Conservation (phyloP, 2,329 filamentous ascomycete genomes). For the Ophiosphaerella korrae region DNA sequence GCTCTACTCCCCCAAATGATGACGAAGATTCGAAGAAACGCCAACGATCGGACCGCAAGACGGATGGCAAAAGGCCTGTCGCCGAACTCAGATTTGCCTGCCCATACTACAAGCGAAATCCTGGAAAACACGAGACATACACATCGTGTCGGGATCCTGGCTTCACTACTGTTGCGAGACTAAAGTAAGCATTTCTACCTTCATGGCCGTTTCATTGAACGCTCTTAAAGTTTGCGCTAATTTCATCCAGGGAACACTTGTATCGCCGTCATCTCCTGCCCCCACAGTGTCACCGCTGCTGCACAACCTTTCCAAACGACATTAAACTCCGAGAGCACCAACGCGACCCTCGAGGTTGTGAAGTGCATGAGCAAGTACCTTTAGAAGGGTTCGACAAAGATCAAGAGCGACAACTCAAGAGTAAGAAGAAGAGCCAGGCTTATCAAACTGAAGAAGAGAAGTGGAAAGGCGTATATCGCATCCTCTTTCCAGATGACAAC, state of each 20-base stretch:
- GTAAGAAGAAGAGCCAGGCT: slow-evolving; percentile 27
- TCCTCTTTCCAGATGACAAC: slow-evolving; percentile 31
- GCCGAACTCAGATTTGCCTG: slow-evolving; percentile 26
- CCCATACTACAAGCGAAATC: slow-evolving; percentile 32
- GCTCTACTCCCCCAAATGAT: slow-evolving; percentile 22
- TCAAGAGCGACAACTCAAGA: slow-evolving; percentile 31
- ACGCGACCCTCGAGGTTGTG: slow-evolving; percentile 25
- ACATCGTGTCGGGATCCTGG: slow-evolving; percentile 33
- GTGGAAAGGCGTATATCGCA: slow-evolving; percentile 31
- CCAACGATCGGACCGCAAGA: slow-evolving; percentile 18
- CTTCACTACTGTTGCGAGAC: slow-evolving; percentile 26
- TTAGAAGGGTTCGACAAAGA: slow-evolving; percentile 32
- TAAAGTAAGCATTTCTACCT: slow-evolving; percentile 20
- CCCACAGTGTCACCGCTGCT: slow-evolving; percentile 32
- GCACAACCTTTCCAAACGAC: slow-evolving; percentile 25
- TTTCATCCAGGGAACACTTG: slow-evolving; percentile 24
- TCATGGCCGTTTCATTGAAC: background rate
- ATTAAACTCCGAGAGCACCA: slow-evolving; percentile 28
- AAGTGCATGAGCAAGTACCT: slow-evolving; percentile 23
- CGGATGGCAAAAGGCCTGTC: slow-evolving; percentile 7
- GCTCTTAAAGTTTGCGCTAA: background rate
- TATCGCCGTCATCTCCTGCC: slow-evolving; percentile 31
- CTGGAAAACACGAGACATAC: slow-evolving; percentile 29
- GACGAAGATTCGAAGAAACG: slow-evolving; percentile 31
- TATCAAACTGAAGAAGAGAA: slow-evolving; percentile 30